Percentiles rank a stretch among this genome's conserved stretches.
Conservation (phyloP, 108 stramenopile species). For the Nannochloropsis gaditana region DNA sequence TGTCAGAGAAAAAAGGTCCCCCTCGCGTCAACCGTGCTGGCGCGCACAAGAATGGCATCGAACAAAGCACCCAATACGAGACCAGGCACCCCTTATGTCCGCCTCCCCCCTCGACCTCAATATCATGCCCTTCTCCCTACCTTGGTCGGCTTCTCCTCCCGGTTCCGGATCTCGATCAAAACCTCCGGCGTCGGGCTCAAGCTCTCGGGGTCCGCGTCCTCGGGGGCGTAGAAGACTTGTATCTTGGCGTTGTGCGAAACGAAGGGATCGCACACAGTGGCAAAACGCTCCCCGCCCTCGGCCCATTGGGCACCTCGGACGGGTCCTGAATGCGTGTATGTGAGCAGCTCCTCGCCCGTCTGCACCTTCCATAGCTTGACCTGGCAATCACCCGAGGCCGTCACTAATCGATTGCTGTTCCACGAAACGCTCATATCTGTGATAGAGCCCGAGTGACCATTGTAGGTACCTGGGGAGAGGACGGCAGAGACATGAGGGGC, state of each 20-base stretch:
- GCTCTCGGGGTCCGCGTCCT: conserved; percentile 57
- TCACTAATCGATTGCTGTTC: conserved; percentile 55
- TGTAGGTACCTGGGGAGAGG: conserved; percentile 15
- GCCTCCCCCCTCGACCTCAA: neutral
- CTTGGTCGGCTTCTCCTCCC: conserved; percentile 72
- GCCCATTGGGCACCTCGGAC: conserved; percentile 65
- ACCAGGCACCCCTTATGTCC: too few species aligned
- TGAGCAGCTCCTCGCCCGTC: conserved; percentile 74
- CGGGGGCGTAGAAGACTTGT: conserved; percentile 71
- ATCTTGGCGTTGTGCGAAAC: conserved; percentile 83
- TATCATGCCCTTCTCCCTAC: conserved; percentile 56
- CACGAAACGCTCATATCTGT: conserved; percentile 22
- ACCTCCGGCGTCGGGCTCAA: conserved; percentile 53
- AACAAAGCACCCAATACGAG: too few species aligned
- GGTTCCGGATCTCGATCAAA: conserved; percentile 66
- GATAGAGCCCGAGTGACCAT: conserved; percentile 5
- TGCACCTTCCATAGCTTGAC: conserved; percentile 81
- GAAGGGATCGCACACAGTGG: conserved; percentile 90
- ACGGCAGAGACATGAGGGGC: neutral
- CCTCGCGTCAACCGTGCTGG: too few species aligned
- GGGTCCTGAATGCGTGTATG: conserved; percentile 80
- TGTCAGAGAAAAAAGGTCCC: neutral
- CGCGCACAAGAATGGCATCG: too few species aligned
- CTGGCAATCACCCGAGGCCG: conserved; percentile 57
- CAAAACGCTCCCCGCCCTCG: conserved; percentile 84